Evolutionary conservation across 2,329 filamentous ascomycete species (phyloP).

Genomic region (Leptodontidium sp.): DNA sequence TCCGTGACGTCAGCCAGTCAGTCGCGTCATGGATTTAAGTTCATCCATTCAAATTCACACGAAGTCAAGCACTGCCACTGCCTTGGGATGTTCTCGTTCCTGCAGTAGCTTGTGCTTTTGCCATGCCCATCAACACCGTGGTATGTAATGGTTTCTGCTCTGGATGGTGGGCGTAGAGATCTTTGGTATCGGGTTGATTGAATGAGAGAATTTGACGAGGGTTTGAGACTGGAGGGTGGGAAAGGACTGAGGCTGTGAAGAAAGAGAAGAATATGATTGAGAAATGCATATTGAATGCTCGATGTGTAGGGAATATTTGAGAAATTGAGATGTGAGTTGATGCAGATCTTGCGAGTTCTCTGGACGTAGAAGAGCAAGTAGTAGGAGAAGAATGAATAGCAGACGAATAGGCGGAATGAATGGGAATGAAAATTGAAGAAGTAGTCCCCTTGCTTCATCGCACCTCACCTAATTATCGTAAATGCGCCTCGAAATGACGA

Average conservation of each 20-base stretch:
- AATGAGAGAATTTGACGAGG: slow-evolving; percentile 17
- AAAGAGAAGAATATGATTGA: slow-evolving; percentile 11
- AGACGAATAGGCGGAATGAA: too few species aligned
- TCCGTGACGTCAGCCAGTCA: slow-evolving; percentile 21
- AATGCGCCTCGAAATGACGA: slow-evolving; percentile 7
- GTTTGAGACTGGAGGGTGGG: slow-evolving; percentile 35
- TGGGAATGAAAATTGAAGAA: too few species aligned
- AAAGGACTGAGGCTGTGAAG: slow-evolving; percentile 14
- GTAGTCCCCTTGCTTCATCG: neutral
- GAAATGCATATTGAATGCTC: slow-evolving; percentile 19
- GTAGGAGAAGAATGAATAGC: neutral
- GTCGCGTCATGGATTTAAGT: slow-evolving; percentile 11
- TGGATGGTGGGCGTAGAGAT: slow-evolving; percentile 25
- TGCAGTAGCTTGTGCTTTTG: slow-evolving; percentile 30
- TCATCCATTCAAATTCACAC: slow-evolving; percentile 13
- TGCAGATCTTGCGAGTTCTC: neutral
- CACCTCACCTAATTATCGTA: slow-evolving; percentile 3
- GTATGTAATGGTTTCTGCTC: slow-evolving; percentile 32
- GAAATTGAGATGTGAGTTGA: neutral
- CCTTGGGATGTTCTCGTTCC: neutral
- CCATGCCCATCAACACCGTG: slow-evolving; percentile 33
- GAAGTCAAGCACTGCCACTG: slow-evolving; percentile 20
- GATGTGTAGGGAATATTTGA: neutral
- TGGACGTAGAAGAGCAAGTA: neutral
- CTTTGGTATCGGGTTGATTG: slow-evolving; percentile 23